Evolutionary conservation across 768 basidiomycete species (phyloP).

Genomic region (Trametes villosa): DNA sequence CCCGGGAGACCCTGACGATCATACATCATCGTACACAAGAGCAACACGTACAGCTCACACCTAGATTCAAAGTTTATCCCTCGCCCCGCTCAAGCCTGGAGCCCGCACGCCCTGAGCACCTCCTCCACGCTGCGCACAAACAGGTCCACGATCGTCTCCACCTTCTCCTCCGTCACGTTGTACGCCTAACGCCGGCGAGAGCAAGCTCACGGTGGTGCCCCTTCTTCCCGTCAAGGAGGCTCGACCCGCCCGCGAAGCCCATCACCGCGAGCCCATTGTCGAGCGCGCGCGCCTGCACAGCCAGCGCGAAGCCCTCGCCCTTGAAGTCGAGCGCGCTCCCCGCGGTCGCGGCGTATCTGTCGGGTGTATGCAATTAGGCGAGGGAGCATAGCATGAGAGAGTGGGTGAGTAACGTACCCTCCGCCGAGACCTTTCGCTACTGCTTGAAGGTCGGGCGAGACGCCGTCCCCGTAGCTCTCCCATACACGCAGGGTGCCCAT

Average conservation of each 20-base stretch:
- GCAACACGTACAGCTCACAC: too few species aligned
- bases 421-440: conserved; percentile 91
- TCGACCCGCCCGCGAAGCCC: conserved; percentile 73
- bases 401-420: conserved; percentile 57
- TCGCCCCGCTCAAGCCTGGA: conserved; percentile 41
- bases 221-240: conserved; percentile 66
- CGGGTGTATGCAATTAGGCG: too few species aligned
- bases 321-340: conserved; percentile 80
- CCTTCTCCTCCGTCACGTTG: conserved; percentile 70
- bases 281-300: conserved; percentile 71
- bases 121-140: conserved; percentile 73
- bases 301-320: conserved; percentile 61
- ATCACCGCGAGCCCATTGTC: conserved; percentile 71
- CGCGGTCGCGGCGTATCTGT: conserved; percentile 82
- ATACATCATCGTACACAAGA: background rate
- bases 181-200: conserved; percentile 87
- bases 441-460: conserved; percentile 82
- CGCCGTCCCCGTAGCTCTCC: conserved; percentile 81
- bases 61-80: conserved; percentile 9
- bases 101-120: too few species aligned
- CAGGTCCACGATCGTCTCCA: conserved; percentile 67
- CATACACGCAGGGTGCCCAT: conserved; percentile 89
- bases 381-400: too few species aligned
- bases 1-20: background rate
- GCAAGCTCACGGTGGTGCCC: conserved; percentile 76